Conservation (phyloP, 805 yeast genomes). For the Lipomyces spencermartinsiae region DNA sequence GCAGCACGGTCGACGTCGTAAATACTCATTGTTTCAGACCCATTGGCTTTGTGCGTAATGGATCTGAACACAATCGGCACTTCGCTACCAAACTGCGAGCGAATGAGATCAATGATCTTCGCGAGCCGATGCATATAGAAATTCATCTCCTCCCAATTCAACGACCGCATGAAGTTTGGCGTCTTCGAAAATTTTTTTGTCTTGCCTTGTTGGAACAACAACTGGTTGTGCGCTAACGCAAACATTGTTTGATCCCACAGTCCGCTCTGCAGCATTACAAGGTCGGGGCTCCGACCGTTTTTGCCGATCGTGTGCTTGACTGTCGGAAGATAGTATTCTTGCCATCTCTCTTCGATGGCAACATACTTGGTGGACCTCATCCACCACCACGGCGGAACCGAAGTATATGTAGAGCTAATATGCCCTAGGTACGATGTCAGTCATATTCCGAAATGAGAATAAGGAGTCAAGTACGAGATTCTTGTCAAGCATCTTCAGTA, state of each 20-base stretch:
- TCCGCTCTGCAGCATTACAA: constrained; percentile 18
- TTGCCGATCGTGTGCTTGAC: constrained; percentile 5
- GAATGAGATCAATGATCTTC: neutral
- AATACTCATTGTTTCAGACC: neutral
- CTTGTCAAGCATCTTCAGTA: too few species aligned
- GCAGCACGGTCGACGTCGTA: constrained; percentile 13
- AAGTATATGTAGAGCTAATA: constrained; percentile 12
- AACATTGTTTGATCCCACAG: constrained; percentile 22
- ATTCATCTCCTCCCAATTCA: constrained; percentile 13
- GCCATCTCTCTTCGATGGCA: constrained; percentile 20
- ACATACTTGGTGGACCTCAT: neutral
- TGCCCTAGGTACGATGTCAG: constrained; percentile 6
- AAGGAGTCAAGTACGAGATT: too few species aligned
- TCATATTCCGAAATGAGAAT: too few species aligned
- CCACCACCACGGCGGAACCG: constrained; percentile 22
- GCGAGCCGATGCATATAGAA: constrained; percentile 17
- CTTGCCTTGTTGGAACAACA: neutral
- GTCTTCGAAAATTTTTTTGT: too few species aligned
- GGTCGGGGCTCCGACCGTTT: constrained; percentile 20
- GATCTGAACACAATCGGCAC: constrained; percentile 20
- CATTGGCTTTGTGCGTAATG: constrained; percentile 3
- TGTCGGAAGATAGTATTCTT: constrained; percentile 9
- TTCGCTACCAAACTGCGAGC: constrained; percentile 12
- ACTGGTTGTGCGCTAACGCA: neutral
- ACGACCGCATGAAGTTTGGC: constrained; percentile 3